Percentiles rank a stretch among this genome's conserved stretches.
Evolutionary conservation across 345 rosid genomes (phyloP).

Genomic region (Populus alba): DNA sequence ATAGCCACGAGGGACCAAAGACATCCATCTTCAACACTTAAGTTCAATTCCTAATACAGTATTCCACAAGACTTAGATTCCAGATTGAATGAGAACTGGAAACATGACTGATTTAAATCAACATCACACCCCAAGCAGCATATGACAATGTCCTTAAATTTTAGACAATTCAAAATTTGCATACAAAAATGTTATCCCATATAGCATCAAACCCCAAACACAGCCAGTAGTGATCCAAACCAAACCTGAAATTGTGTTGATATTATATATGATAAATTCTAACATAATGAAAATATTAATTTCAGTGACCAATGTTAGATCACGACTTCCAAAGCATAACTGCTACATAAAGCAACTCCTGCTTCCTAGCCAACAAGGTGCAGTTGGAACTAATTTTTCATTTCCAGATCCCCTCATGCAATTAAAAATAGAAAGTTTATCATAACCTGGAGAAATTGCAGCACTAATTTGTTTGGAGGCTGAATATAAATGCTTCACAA

Average conservation of each 20-base stretch:
- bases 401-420: constrained; percentile 6
- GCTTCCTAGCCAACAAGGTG: too few species aligned
- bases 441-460: constrained; percentile 67
- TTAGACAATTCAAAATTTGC: neutral
- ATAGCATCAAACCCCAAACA: neutral
- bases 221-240: neutral
- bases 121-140: neutral
- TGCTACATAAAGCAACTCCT: neutral
- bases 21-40: neutral
- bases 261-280: neutral
- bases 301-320: neutral
- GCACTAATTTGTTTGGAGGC: constrained; percentile 78
- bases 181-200: neutral
- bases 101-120: neutral
- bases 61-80: too few species aligned
- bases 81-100: neutral
- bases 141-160: neutral
- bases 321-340: neutral
- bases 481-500: constrained; percentile 61
- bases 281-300: neutral
- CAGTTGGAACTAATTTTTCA: neutral
- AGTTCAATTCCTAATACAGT: neutral
- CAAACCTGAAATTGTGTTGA: neutral
- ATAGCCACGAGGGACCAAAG: too few species aligned
- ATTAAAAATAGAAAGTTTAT: neutral